A percentile compares a stretch with the other conserved stretches of the same genome.
Conservation (phyloP, 495 filamentous ascomycete genomes). For the Penicillium nucicola region DNA sequence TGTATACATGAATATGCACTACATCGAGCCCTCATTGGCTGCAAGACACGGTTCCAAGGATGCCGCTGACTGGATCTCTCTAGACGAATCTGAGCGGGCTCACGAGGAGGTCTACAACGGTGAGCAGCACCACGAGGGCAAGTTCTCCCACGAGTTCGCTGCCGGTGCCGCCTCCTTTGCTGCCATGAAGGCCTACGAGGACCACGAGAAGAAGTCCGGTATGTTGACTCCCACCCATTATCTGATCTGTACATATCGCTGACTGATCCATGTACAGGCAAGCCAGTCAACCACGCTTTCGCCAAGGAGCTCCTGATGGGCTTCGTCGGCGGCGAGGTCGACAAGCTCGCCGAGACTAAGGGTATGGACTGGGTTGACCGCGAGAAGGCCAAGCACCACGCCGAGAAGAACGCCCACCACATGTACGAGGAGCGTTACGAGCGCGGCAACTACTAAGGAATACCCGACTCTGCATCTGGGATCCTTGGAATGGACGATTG, state of each 20-base stretch:
- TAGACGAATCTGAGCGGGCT: conserved; percentile 49
- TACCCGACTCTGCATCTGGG: not conserved
- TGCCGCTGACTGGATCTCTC: conserved; percentile 2
- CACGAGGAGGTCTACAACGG: conserved; percentile 60
- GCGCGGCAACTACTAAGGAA: conserved; percentile 29
- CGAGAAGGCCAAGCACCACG: conserved; percentile 63
- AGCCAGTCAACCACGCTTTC: conserved; percentile 65
- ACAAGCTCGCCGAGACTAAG: conserved; percentile 78
- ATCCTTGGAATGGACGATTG: conserved; percentile 1
- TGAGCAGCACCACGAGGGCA: conserved; percentile 50
- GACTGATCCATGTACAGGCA: conserved; percentile 45
- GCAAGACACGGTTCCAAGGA: not conserved
- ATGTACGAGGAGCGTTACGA: conserved; percentile 64
- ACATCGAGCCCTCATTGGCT: not conserved
- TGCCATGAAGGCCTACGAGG: conserved; percentile 77
- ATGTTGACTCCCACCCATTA: conserved; percentile 12
- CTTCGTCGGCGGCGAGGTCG: conserved; percentile 69
- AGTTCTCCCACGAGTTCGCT: conserved; percentile 69
- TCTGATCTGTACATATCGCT: not conserved
- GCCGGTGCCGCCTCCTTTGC: conserved; percentile 76
- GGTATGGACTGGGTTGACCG: conserved; percentile 69
- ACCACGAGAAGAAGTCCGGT: conserved; percentile 71
- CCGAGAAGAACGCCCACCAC: conserved; percentile 59
- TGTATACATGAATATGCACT: conserved; percentile 2
- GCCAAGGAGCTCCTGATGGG: conserved; percentile 76